phyloP scores from a whole-genome alignment of 345 rosid species.

The Excoecaria agallocha region DNA sequence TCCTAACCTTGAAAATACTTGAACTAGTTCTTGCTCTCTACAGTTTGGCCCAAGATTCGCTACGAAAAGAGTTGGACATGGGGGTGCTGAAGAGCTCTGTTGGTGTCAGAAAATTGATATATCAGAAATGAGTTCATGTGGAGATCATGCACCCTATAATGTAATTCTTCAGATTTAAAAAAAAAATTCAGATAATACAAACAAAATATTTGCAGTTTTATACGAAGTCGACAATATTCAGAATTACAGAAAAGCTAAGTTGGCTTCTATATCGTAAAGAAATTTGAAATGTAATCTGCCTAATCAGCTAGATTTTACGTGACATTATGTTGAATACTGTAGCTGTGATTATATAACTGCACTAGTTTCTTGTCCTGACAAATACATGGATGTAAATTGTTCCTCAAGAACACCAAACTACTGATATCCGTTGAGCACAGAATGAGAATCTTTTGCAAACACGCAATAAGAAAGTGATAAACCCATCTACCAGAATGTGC shows the following conservation, averaged over 20 bases:
- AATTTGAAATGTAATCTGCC: background rate
- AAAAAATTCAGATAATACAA: background rate
- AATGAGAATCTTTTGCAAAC: background rate
- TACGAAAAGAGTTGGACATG: conserved; percentile 90
- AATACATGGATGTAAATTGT: background rate
- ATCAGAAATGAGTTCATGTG: conserved; percentile 2
- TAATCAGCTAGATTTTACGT: background rate
- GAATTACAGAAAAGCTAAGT: background rate
- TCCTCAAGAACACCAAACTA: background rate
- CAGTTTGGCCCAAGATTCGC: conserved; percentile 80
- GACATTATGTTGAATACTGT: too few species aligned
- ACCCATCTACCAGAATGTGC: background rate
- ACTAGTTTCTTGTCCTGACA: background rate
- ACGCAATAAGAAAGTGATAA: background rate
- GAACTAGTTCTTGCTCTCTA: conserved; percentile 73
- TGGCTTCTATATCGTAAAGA: background rate
- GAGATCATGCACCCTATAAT: background rate
- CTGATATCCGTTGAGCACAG: background rate
- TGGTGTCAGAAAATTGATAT: conserved; percentile 10
- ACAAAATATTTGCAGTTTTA: background rate
- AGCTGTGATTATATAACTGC: background rate
- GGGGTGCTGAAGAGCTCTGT: conserved; percentile 58
- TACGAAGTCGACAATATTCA: background rate
- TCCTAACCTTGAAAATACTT: conserved; percentile 74
- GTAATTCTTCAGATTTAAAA: background rate